Evolutionary conservation across 768 basidiomycete genomes (phyloP), one percentile per base, ranked within the genome.

Genomic region (Floccularia luteovirens): DNA sequence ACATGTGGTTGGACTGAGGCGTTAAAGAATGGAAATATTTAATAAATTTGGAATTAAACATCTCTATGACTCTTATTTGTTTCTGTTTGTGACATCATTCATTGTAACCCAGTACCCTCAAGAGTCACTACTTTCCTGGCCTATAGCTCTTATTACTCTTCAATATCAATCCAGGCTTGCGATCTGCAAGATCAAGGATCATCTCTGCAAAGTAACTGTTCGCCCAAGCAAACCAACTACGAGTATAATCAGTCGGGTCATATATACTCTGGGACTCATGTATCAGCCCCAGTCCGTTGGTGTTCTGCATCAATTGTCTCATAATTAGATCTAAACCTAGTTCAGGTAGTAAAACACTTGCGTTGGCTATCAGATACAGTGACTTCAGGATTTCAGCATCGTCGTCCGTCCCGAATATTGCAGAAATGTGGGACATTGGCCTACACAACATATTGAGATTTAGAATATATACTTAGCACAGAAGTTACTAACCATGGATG

Each of bases 121-220:
- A 10, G 5, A 11, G 13, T 20, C 22, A 30, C 56, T 38, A 72
- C 46, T 67, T 54, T 3, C 74, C 76, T 23, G 74, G 72, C n/a
- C 47, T 67, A 48, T 86, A 87, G 36, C 73, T 69, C 48, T 68
- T 64, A 45, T 64, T 63, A 19, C 61, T 58, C 34, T 71, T 71
- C 54, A 89, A 68, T 35, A 88, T 74, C 21, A 88, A 63, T 36
- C 67, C 64, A 3, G 86, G 86, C 56, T 86, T 86, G 43, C 84
- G 69, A 46, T 74, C 64, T 30, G 86, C 85, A 24, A 89, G 64
- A 49, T 89, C 84, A 39, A 88, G 58, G 14, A 88, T 63, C 82
- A 87, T 85, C 63, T 88, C 85, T 24, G 85, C 77, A 51, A 87
- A 88, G 57, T 82, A 89, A 57, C 82, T 82, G 55, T 85, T 86